Conservation (phyloP, 1,284 basidiomycete genomes). For the Taiwanofungus camphoratus region DNA sequence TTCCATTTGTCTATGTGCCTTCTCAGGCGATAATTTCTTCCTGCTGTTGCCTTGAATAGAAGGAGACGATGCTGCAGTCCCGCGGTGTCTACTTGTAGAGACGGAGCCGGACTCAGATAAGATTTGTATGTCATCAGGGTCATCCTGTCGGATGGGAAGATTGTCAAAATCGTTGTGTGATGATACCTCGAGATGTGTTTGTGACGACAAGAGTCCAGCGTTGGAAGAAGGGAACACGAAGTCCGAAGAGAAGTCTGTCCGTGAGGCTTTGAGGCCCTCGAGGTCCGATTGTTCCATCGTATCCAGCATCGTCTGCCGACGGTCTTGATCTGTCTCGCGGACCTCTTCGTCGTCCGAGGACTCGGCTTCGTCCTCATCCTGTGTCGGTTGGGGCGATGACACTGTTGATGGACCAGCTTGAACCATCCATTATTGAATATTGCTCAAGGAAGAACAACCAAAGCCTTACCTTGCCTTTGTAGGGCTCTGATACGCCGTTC, state of each 20-base stretch:
- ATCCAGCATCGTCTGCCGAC: conserved; percentile 41
- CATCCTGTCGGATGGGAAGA: no score
- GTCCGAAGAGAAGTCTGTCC: conserved; percentile 41
- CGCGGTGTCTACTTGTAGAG: no score
- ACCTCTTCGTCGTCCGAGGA: conserved; percentile 31
- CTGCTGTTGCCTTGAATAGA: no score
- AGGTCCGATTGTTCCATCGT: conserved; percentile 35
- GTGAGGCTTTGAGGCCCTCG: conserved; percentile 32
- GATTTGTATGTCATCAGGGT: no score
- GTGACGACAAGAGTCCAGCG: background rate
- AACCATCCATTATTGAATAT: no score
- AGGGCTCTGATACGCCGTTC: conserved; percentile 52
- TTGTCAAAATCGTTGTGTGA: no score
- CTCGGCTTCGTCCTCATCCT: conserved; percentile 21
- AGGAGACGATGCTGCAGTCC: no score
- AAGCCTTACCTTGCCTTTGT: conserved; percentile 29
- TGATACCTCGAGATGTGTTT: background rate
- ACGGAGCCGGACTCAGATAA: no score
- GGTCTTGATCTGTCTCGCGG: conserved; percentile 52
- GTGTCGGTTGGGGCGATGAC: conserved; percentile 13
- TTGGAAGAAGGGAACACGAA: conserved; percentile 36
- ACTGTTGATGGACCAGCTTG: conserved; percentile 16
- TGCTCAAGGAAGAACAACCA: background rate
- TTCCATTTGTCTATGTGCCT: no score
- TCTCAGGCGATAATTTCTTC: no score